Base-by-base conservation (phyloP, 257 asterid genomes). In the Solanum peruvianum region DNA sequence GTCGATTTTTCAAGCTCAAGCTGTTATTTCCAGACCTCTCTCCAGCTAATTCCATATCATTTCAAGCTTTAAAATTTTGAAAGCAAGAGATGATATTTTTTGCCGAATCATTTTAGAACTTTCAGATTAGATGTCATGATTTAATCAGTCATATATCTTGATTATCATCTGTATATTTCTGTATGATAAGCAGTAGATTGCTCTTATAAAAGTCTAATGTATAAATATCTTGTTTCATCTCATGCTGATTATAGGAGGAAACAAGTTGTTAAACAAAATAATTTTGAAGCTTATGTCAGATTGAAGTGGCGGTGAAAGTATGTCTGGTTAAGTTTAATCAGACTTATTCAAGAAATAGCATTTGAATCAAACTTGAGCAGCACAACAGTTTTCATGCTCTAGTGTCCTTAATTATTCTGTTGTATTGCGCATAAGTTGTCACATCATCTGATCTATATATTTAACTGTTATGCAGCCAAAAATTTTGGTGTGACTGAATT, bases 401-500 rank as follows among this genome's bases (percentile, higher is more conserved):
- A 41, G 27, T 18, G 27, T 29, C 85, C 41, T 80, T 47, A 49
- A 29, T 47, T 81, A 7, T 81, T 52, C 45, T 29, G 85, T 29
- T 81, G 84, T 45, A 9, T 77, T 64, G n/a, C 1, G 1, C 56
- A 15, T 44, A 81, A 81, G 42, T 49, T 49, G 25, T 47, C 84
- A 44, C 64, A 33, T 52, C 45, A 52, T 31, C 45, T 31, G 45
- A 81, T 52, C 42, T 33, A 81, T 49, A 81, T 49, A 87, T 49
- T 3, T 6, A 31, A 81, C 70, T 31, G 70, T 49, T 2, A 16
- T 67, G 85, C 95, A 96, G 98, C 98, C 27, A 96, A 97, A 93
- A 88, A 93, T 31, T 96, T 97, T 85, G 99, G 99, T 20, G 99
- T 92, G 91, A 96, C 94, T 83, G 99, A 97, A 89, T 97, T 96